Base-by-base conservation (phyloP, 768 basidiomycete genomes). In the Crepidotus variabilis region DNA sequence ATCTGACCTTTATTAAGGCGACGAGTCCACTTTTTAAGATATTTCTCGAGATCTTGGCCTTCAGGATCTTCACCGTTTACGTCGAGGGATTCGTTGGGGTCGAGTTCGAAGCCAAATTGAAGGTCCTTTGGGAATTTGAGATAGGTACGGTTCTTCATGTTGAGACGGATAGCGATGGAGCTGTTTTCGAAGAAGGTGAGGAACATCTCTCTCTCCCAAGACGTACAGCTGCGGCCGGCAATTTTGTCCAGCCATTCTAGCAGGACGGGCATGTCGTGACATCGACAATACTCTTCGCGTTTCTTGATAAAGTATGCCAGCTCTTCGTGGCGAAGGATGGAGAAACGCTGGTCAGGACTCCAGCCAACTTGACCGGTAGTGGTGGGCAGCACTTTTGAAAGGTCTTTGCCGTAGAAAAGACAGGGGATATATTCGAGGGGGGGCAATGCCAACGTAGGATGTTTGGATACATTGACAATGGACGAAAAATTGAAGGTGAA, bases 401-500 rank as follows among this genome's bases (percentile, higher is more conserved):
- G 59, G 1, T 55, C 57, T 13, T 62, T 57, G 34, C 63, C 65
- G 11, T 62, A 55, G 48, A 71, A 70, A 47, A 61, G 65, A 0
- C 64, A 71, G 10, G 72, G 69, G 5, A 61, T 66, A 33, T 33
- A 48, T 6, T 9, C 28, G 11, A 64, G 35, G 23, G 56, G 46
- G 10, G 63, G 64, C 32, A 63, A 18, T n/a, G 47, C 57, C 18
- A 43, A 39, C 57, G 13, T 36, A 51, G 47, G 55, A 46, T 32
- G 53, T 63, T 57, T 16, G 56, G 53, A 6, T 22, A 24, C 35
- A 18, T 52, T 8, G 35, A 67, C 60, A 47, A 63, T 51, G 10
- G 57, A 32, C 28, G 61, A 57, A 13, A 76, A 68, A 57, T 78
- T 77, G 69, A 77, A 78, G 5, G 71, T 70, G 61, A 70, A 76